phyloP scores from a whole-genome alignment of 306 rosid genomes.

The Hippophae tibetana region DNA sequence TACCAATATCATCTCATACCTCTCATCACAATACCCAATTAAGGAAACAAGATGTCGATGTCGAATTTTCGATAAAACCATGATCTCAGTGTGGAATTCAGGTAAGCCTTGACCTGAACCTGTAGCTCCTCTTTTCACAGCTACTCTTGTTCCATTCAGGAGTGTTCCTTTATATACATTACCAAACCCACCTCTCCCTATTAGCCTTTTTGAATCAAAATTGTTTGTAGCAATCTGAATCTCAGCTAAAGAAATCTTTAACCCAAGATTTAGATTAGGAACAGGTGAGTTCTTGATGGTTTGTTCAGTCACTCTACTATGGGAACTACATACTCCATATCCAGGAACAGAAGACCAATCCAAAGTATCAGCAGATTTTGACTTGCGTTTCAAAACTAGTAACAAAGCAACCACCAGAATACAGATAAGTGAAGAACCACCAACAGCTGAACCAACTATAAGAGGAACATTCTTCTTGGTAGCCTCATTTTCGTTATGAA shows the following conservation, averaged over 20 bases:
- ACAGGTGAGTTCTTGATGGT: constrained; percentile 18
- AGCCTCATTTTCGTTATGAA: neutral
- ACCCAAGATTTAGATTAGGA: constrained; percentile 25
- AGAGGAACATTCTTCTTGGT: neutral
- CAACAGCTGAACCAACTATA: constrained; percentile 24
- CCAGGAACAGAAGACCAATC: constrained; percentile 29
- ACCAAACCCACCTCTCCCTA: constrained; percentile 50
- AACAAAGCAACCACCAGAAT: constrained; percentile 13
- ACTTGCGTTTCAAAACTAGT: constrained; percentile 16
- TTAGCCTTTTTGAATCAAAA: constrained; percentile 24
- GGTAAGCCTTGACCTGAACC: constrained; percentile 43
- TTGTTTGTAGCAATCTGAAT: constrained; percentile 31
- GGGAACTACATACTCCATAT: constrained; percentile 37
- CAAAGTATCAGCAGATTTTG: constrained; percentile 11
- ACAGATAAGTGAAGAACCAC: constrained; percentile 18
- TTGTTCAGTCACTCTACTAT: constrained; percentile 18
- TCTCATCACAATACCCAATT: constrained; percentile 49
- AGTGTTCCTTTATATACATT: constrained; percentile 33
- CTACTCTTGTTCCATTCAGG: constrained; percentile 26
- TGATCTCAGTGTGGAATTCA: constrained; percentile 44
- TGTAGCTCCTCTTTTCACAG: constrained; percentile 43
- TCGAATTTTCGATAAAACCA: constrained; percentile 37
- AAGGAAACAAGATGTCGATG: constrained; percentile 45
- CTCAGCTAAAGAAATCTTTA: constrained; percentile 30
- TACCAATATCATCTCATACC: constrained; percentile 46